Base-by-base conservation (phyloP, 331 rosid genomes). In the Malus hybrid region DNA sequence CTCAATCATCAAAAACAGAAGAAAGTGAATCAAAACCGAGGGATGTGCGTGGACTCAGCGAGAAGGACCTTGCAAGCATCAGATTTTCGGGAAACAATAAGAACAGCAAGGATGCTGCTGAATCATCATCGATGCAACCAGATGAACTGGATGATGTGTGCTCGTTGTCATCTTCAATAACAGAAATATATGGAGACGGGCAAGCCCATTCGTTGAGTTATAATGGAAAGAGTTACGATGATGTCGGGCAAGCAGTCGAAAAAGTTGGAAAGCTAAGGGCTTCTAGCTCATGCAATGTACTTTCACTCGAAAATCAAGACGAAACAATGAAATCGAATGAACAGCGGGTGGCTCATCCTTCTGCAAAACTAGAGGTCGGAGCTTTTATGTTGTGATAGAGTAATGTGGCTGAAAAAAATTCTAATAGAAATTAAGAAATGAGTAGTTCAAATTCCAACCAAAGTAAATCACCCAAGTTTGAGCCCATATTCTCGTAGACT, bases 101-200 rank as follows among this genome's bases (percentile, higher is more conserved):
- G 30, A 34, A 66, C 71, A 75, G 74, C 29, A 75, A 78, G 22
- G 82, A 66, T 1, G 12, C 30, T 9, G 5, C 63, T 2, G 57
- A 52, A 9, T 79, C 86, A 11, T 52, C 80, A 5, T 62, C 77
- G 22, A 24, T 62, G 46, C 50, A 24, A 74, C 29, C 75, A 60
- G 77, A 75, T 66, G 89, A 81, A 71, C 89, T 82, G 42, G 81
- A 87, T 63, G 84, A 83, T 74, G 36, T 55, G 7, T 76, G 80
- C 61, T 81, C 89, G 11, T 66, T 80, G 77, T 73, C 87, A 29
- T 74, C 70, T 63, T 18, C 60, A 0, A 18, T 72, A 29, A 57
- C 57, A 2, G 68, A 61, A 26, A 24, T 73, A 15, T 30, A 63
- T 4, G 62, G 70, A 44, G 70, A 29, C 32, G 32, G 30, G n/a